phyloP scores from a whole-genome alignment of 1,139 yeast genomes.

The Geotrichum candidum region DNA sequence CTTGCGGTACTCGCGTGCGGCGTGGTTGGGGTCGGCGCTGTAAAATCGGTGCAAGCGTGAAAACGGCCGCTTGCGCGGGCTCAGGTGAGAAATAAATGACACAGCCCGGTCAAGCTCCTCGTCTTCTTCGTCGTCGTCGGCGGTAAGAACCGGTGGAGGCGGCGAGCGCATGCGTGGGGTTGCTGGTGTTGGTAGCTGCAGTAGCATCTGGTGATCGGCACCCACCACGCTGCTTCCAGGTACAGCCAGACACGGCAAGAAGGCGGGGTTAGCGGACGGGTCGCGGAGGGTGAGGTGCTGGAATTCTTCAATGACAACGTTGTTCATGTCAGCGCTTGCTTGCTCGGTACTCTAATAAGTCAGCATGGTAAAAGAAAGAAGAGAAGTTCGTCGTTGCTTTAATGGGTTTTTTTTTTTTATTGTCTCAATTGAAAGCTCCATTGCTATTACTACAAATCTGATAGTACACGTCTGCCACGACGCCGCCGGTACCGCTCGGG shows the following conservation, averaged over 20 bases:
- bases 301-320: background rate
- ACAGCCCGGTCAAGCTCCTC: background rate
- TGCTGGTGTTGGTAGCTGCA: background rate
- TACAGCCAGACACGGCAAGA: background rate
- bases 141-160: background rate
- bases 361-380: background rate
- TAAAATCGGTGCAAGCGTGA: background rate
- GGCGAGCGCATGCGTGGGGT: constrained; percentile 6
- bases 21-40: background rate
- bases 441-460: too few species aligned
- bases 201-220: background rate
- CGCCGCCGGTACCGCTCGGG: too few species aligned
- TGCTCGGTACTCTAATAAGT: background rate
- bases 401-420: background rate
- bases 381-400: background rate
- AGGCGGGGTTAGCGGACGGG: background rate
- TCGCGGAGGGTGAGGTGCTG: background rate
- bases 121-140: background rate
- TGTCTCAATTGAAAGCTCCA: too few species aligned
- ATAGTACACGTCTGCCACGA: too few species aligned
- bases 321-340: background rate
- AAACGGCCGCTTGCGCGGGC: background rate
- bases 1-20: constrained; percentile 5
- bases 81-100: background rate
- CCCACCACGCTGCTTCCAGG: background rate